phyloP scores from a whole-genome alignment of 2,329 filamentous ascomycete genomes.

The Clarireedia sp. region DNA sequence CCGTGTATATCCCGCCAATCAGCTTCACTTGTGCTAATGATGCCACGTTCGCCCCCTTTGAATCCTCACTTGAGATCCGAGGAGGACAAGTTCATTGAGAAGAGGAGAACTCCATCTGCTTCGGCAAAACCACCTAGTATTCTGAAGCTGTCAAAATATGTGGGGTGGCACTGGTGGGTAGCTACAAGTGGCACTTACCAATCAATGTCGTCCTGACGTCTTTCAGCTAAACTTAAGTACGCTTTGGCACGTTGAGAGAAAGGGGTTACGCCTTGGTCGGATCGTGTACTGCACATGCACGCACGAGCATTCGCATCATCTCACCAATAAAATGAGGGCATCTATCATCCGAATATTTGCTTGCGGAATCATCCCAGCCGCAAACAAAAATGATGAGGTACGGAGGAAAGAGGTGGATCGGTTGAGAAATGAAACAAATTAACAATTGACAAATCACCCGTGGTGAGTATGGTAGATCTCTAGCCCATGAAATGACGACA shows the following conservation, averaged over 20 bases:
- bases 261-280: background rate
- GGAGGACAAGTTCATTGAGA: background rate
- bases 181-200: too few species aligned
- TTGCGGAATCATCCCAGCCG: background rate
- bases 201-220: too few species aligned
- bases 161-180: too few species aligned
- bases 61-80: too few species aligned
- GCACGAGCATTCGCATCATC: background rate
- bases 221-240: background rate
- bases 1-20: background rate
- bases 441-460: background rate
- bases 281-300: background rate
- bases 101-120: background rate
- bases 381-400: background rate
- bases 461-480: background rate
- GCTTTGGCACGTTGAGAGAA: background rate
- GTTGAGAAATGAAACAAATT: slow-evolving; percentile 6
- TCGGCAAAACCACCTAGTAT: too few species aligned
- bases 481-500: background rate
- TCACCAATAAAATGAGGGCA: background rate
- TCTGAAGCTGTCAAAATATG: too few species aligned
- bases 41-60: background rate
- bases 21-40: too few species aligned
- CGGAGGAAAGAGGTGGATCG: background rate
- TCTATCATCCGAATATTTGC: background rate